Conservation (phyloP, 2,329 filamentous ascomycete species). For the Cladophialophora exuberans region DNA sequence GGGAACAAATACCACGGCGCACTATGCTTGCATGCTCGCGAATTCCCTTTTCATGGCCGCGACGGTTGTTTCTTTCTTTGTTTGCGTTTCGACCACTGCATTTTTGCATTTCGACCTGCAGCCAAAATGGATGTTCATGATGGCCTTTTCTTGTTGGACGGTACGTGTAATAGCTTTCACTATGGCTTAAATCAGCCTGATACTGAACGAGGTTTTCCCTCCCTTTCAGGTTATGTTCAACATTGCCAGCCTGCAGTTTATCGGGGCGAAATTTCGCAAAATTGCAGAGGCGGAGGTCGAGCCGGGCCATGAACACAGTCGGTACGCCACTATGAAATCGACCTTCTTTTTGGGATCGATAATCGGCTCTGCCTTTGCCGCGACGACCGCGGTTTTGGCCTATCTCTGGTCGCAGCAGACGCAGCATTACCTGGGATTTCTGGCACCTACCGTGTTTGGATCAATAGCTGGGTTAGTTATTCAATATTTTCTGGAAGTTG, state of each 20-base stretch:
- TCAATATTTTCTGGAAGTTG: background rate
- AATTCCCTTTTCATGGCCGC: background rate
- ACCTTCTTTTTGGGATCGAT: background rate
- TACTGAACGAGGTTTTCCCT: background rate
- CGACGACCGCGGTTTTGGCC: background rate
- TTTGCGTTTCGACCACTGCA: background rate
- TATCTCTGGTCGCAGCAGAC: background rate
- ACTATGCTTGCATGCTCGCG: background rate
- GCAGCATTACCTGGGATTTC: background rate
- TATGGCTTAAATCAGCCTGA: too few species aligned
- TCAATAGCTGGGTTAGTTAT: background rate
- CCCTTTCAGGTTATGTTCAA: background rate
- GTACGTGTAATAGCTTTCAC: too few species aligned
- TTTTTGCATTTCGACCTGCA: conserved; percentile 2
- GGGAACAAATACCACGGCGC: background rate
- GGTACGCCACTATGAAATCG: background rate
- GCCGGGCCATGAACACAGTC: conserved; percentile 1
- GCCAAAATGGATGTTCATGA: conserved; percentile 5
- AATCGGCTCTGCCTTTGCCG: background rate
- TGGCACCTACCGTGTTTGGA: background rate
- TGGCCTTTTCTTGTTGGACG: background rate
- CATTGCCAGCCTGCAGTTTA: background rate
- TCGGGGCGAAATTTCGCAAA: background rate
- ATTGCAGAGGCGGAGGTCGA: conserved; percentile 3
- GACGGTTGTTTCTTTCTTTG: background rate